Percentiles rank a stretch among this genome's conserved stretches.
Conservation (phyloP, 306 rosid genomes). For the Phaseolus lunatus region DNA sequence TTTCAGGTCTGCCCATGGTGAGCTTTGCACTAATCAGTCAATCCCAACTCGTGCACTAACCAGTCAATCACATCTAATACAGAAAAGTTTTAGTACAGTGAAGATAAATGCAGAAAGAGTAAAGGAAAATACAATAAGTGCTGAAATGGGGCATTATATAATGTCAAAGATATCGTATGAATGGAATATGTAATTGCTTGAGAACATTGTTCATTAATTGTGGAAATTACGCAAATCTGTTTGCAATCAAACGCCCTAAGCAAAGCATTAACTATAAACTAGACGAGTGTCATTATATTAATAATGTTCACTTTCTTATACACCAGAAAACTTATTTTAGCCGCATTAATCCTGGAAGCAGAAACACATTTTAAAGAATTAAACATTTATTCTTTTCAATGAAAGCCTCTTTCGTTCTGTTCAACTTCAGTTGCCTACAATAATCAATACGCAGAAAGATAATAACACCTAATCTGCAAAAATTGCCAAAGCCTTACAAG, state of each 20-base stretch:
- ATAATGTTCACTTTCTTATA: conserved; percentile 18
- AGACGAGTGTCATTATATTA: background rate
- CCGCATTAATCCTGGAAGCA: background rate
- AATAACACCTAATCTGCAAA: background rate
- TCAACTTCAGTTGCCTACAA: background rate
- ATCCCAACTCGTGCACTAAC: background rate
- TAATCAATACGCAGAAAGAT: conserved; percentile 3
- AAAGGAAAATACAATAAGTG: conserved; percentile 1
- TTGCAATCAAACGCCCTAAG: conserved; percentile 6
- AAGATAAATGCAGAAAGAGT: background rate
- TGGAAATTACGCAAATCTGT: conserved; percentile 16
- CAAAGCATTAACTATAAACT: conserved; percentile 9
- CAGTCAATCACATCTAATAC: background rate
- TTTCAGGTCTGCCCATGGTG: conserved; percentile 3
- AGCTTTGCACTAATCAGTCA: background rate
- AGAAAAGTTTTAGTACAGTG: background rate
- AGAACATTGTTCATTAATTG: background rate
- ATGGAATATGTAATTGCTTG: background rate
- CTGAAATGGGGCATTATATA: background rate
- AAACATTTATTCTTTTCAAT: conserved; percentile 2
- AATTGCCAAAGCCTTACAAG: conserved; percentile 12
- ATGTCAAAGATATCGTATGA: conserved; percentile 11
- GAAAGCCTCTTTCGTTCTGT: background rate
- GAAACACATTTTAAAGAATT: conserved; percentile 11
- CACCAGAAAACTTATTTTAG: background rate